phyloP scores from a whole-genome alignment of 768 basidiomycete species.

The Porpolomopsis calyptriformis region DNA sequence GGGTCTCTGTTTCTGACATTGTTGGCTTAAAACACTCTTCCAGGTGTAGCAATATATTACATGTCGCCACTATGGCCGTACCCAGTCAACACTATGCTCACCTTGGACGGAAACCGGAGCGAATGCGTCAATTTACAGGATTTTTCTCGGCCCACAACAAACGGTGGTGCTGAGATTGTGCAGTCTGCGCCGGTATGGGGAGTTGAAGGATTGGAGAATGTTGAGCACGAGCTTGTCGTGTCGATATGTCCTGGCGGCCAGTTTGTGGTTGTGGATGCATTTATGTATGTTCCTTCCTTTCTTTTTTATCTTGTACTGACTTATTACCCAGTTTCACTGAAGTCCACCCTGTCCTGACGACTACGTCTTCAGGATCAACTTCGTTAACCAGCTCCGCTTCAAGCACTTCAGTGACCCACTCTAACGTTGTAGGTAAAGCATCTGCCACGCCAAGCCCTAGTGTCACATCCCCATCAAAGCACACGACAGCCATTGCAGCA shows the following conservation, averaged over 20 bases:
- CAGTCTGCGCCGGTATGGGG: constrained; percentile 7
- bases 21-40: neutral
- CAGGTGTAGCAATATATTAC: constrained; percentile 11
- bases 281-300: constrained; percentile 5
- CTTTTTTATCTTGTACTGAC: neutral
- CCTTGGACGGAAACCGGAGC: constrained; percentile 5
- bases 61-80: constrained; percentile 12
- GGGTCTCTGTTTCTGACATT: neutral
- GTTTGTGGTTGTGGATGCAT: constrained; percentile 10
- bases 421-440: neutral
- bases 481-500: neutral
- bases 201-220: constrained; percentile 7
- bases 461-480: neutral
- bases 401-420: too few species aligned
- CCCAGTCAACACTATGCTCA: constrained; percentile 5
- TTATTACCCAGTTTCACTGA: neutral
- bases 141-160: neutral
- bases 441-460: neutral
- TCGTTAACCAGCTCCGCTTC: too few species aligned
- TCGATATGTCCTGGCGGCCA: neutral
- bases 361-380: neutral
- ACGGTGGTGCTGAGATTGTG: constrained; percentile 6
- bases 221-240: constrained; percentile 8
- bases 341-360: neutral
- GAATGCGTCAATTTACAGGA: constrained; percentile 9